Base-by-base conservation (phyloP, 345 rosid species). In the Eutrema japonicum region DNA sequence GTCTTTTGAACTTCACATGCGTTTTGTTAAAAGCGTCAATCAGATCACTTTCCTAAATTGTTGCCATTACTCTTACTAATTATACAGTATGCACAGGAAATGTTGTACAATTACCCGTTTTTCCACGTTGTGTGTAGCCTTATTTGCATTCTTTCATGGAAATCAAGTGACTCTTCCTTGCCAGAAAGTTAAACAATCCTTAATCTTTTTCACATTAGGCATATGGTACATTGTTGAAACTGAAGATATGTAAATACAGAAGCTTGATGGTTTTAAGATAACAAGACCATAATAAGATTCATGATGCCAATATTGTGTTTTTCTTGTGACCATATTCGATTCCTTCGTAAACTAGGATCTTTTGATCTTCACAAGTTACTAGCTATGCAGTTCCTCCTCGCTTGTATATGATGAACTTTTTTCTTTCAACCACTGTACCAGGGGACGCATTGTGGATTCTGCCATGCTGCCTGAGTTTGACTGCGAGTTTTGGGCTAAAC, bases 401-500 rank as follows among this genome's bases (percentile, higher is more conserved):
- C 70, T 7, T 35, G 8, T 51, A 36, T 3, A 70, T 76, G 75
- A 47, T 63, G 18, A 55, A 38, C 26, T 38, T 77, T 6, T 18
- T 74, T 71, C 46, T 74, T 79, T 60, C 74, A 53, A 45, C 65
- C 12, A 54, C 29, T 73, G 68, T 71, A 50, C 43, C 77, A 90
- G 93, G 51, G 96, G 93, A 40, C 72, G 80, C 51, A 87, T 87
- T 73, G n/a, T 30, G 43, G 79, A 78, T 60, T 53, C 78, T 70
- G 77, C 75, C 36, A 54, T 26, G 2, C 61, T 14, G 2, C 71
- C 67, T 35, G 68, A 79, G 33, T 72, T 83, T 73, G 82, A 73
- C 72, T 85, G 85, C 47, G 81, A 78, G 35, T 82, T 88, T 78
- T 65, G 48, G 62, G 92, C 87, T 73, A 81, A 63, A 46, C 86